Evolutionary conservation across 495 filamentous ascomycete species (phyloP).

Genomic region (Neurospora sp.): DNA sequence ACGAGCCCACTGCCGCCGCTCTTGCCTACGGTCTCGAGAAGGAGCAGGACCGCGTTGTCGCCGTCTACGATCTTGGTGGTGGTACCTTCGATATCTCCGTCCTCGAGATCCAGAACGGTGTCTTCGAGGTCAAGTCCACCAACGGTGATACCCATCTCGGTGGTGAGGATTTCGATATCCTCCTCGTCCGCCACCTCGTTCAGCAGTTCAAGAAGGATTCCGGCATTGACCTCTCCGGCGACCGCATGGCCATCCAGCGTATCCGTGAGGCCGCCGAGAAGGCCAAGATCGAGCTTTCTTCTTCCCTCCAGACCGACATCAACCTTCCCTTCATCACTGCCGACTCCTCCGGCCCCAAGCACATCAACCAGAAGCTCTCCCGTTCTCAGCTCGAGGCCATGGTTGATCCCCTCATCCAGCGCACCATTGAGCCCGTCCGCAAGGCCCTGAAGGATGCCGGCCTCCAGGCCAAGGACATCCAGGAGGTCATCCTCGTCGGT

Average conservation of each 20-base stretch:
- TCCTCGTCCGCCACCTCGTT: constrained; percentile 88
- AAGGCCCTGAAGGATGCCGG: constrained; percentile 97
- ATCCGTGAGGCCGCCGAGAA: constrained; percentile 99
- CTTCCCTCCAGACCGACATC: constrained; percentile 93
- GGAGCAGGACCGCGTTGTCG: constrained; percentile 80
- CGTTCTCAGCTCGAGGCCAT: constrained; percentile 86
- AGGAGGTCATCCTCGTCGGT: constrained; percentile 97
- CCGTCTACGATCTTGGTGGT: constrained; percentile 96
- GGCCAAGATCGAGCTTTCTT: constrained; percentile 99
- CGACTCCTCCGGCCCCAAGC: constrained; percentile 86
- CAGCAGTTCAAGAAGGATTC: constrained; percentile 94
- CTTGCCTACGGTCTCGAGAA: constrained; percentile 94
- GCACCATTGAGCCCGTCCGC: constrained; percentile 84
- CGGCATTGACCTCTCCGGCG: constrained; percentile 78
- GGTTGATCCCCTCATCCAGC: constrained; percentile 81
- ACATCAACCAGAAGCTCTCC: constrained; percentile 94
- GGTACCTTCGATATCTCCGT: constrained; percentile 99
- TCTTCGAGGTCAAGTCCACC: constrained; percentile 98
- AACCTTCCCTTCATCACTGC: constrained; percentile 99
- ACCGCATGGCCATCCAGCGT: constrained; percentile 98
- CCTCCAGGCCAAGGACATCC: constrained; percentile 88
- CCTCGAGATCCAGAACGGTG: constrained; percentile 93
- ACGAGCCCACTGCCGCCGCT: constrained; percentile 92
- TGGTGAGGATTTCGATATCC: constrained; percentile 98
- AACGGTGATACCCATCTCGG: constrained; percentile 97